These are phyloP conservation scores for Monilinia laxa DNA, from an alignment of 2,329 filamentous ascomycete genomes.

Conservation along the genomic window DNA sequence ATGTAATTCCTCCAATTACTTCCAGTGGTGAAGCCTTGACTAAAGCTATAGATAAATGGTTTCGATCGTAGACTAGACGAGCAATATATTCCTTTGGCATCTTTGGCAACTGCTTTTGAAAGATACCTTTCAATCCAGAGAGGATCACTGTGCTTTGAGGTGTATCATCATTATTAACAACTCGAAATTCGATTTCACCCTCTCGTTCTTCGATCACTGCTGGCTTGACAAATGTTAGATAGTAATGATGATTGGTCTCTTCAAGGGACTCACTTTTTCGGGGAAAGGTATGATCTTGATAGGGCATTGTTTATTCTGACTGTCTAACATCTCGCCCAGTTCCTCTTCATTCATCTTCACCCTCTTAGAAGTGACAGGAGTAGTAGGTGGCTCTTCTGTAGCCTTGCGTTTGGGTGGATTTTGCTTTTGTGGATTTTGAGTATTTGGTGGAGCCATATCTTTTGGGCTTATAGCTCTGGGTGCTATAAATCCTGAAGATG, in stretches of 20 bases:
- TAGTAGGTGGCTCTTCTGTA: slow-evolving; percentile 59
- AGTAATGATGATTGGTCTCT: background rate
- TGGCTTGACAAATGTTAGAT: slow-evolving; percentile 50
- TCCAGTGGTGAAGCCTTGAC: slow-evolving; percentile 87
- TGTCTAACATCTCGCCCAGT: slow-evolving; percentile 45
- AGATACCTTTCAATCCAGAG: slow-evolving; percentile 94
- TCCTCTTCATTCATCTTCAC: slow-evolving; percentile 52
- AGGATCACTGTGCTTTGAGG: slow-evolving; percentile 90
- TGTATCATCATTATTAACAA: slow-evolving; percentile 93
- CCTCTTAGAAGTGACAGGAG: slow-evolving; percentile 63
- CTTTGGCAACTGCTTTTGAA: slow-evolving; percentile 96
- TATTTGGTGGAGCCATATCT: background rate
- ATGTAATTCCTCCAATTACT: slow-evolving; percentile 96
- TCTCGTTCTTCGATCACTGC: slow-evolving; percentile 91
- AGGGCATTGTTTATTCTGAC: slow-evolving; percentile 48
- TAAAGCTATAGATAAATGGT: slow-evolving; percentile 93
- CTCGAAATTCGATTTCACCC: slow-evolving; percentile 93
- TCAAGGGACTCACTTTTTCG: slow-evolving; percentile 64
- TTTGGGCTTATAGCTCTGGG: background rate
- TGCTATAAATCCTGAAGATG: background rate
- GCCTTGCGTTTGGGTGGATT: slow-evolving; percentile 58
- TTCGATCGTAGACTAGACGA: slow-evolving; percentile 93
- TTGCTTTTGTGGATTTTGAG: slow-evolving; percentile 25
- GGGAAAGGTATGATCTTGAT: slow-evolving; percentile 78
- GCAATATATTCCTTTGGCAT: slow-evolving; percentile 99